Percentiles rank a stretch among this genome's conserved stretches.
These are phyloP conservation scores for Smittium mucronatum DNA, from an alignment of 371 early-diverging fungal genomes.

Conservation along the genomic window DNA sequence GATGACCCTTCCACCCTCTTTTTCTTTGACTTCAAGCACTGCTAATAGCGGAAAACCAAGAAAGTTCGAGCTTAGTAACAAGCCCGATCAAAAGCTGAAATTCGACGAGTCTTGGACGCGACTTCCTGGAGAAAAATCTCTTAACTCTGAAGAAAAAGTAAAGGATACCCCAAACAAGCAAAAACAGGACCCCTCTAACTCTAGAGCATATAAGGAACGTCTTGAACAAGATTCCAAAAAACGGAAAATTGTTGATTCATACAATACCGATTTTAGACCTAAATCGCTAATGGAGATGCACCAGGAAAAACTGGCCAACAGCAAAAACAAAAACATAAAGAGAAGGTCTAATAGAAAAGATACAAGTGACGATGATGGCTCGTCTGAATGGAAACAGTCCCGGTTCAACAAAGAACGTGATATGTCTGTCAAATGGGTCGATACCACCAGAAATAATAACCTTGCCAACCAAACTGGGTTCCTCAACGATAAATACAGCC, in stretches of 20 bases:
- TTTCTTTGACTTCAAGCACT: background rate
- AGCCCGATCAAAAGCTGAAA: background rate
- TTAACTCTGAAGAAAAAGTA: constrained; percentile 12
- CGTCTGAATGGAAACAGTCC: constrained; percentile 18
- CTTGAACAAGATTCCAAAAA: constrained; percentile 15
- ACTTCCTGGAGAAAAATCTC: background rate
- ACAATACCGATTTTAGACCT: constrained; percentile 20
- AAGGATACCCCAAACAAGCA: constrained; percentile 16
- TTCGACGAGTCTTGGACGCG: background rate
- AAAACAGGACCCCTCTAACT: no score
- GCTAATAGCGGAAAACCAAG: background rate
- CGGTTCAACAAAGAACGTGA: constrained; percentile 22
- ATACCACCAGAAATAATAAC: constrained; percentile 14
- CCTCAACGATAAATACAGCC: constrained; percentile 24
- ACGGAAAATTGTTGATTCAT: constrained; percentile 23
- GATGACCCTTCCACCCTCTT: constrained; percentile 27
- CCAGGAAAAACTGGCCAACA: constrained; percentile 13
- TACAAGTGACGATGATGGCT: constrained; percentile 11
- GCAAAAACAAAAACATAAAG: background rate
- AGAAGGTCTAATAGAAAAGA: background rate
- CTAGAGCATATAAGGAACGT: constrained; percentile 1
- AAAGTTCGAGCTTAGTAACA: background rate
- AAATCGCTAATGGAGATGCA: constrained; percentile 30
- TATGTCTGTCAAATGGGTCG: constrained; percentile 11
- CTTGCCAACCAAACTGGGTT: constrained; percentile 19